Conservation (phyloP, 495 filamentous ascomycete genomes). For the Aspergillus homomorphus region DNA sequence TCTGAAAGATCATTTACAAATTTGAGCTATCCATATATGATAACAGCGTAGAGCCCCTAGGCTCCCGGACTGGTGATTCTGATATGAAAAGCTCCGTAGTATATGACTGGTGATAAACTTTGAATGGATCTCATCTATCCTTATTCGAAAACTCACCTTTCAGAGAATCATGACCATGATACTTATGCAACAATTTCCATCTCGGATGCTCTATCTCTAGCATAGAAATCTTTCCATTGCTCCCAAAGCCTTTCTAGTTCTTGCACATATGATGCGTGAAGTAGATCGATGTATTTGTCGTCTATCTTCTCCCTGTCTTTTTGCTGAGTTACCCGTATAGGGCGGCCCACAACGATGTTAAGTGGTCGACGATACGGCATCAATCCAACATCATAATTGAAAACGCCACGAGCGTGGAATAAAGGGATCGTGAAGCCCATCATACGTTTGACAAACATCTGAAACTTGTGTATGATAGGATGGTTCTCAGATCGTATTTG, state of each 20-base stretch:
- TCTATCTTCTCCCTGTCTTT: slow-evolving; percentile 53
- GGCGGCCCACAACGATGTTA: slow-evolving; percentile 82
- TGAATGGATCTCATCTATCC: too few relatives aligned
- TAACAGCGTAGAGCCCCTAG: too few relatives aligned
- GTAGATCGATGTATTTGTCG: slow-evolving; percentile 69
- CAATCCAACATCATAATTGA: slow-evolving; percentile 95
- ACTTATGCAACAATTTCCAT: slow-evolving; percentile 71
- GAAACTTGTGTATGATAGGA: slow-evolving; percentile 68
- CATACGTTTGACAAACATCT: slow-evolving; percentile 75
- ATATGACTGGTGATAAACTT: too few relatives aligned
- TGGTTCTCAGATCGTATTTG: slow-evolving; percentile 70
- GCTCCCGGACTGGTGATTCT: too few relatives aligned
- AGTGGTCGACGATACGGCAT: slow-evolving; percentile 88
- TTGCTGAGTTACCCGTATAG: slow-evolving; percentile 66
- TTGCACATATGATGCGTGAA: slow-evolving; percentile 73
- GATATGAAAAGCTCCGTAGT: too few relatives aligned
- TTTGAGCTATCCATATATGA: too few relatives aligned
- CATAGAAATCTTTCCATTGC: slow-evolving; percentile 82
- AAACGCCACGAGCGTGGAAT: slow-evolving; percentile 86
- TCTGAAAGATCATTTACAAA: too few relatives aligned
- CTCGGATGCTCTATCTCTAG: slow-evolving; percentile 65
- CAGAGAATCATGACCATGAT: neutral
- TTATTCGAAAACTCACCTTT: too few relatives aligned
- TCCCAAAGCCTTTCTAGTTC: slow-evolving; percentile 86
- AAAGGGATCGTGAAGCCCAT: slow-evolving; percentile 93